These are phyloP conservation scores for Pseudocercospora musae DNA, from an alignment of 2,329 filamentous ascomycete genomes.

Conservation along the genomic window DNA sequence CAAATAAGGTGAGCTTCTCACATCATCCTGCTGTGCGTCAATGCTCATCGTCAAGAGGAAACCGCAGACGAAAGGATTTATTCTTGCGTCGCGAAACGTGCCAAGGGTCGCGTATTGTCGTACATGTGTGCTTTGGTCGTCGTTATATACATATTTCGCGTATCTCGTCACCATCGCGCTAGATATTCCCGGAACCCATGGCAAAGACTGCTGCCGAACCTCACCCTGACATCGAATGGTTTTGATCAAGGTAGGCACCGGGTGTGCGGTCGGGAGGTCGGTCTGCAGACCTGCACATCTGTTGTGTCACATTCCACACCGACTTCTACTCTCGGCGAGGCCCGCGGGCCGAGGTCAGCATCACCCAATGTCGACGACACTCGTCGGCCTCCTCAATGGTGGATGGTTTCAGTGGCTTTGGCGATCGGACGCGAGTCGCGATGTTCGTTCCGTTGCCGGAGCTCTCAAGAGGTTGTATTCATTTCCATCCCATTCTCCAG, in stretches of 20 bases:
- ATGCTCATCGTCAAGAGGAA: neutral
- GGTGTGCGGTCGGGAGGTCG: neutral
- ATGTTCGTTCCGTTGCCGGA: neutral
- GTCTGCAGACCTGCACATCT: neutral
- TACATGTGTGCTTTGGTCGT: neutral
- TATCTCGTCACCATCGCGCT: neutral
- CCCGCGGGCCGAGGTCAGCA: neutral
- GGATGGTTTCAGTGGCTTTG: neutral
- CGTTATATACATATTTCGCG: neutral
- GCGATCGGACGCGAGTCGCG: neutral
- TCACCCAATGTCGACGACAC: neutral
- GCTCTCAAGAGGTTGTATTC: neutral
- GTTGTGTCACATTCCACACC: neutral
- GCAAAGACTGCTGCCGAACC: neutral
- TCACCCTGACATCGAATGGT: neutral
- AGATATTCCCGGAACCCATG: neutral
- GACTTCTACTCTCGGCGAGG: neutral
- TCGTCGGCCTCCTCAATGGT: neutral
- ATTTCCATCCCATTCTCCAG: neutral
- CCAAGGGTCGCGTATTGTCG: neutral
- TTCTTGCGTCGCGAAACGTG: neutral
- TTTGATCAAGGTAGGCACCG: neutral
- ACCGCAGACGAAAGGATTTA: neutral
- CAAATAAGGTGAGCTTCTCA: neutral
- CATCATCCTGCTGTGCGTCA: neutral